Base-by-base conservation (phyloP, 2,329 filamentous ascomycete genomes). In the Penicillium sp. region DNA sequence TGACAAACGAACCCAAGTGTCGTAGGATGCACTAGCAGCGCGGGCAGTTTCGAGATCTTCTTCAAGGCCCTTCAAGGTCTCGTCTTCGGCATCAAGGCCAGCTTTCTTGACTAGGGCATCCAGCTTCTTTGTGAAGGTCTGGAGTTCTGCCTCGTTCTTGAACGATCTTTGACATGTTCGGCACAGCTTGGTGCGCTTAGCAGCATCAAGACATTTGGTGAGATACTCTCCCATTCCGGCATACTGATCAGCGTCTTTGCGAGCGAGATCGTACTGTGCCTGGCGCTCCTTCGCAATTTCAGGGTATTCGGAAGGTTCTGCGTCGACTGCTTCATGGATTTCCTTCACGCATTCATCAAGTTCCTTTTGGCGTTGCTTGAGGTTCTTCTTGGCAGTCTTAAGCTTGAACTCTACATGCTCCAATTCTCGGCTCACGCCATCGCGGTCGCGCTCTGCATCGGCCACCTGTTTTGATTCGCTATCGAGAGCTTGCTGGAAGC, bases 361-460 rank as follows among this genome's bases (percentile, higher is more conserved):
- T 56, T 92, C 88, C 31, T 81, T 76, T 14, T 82, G 79, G 62
- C 87, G 87, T 67, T 84, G 84, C 62, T 82, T 84, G 26, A 88
- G 78, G 13, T 83, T 84, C n/a, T 85, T 84, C 43, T 84, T 85
- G 24, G 82, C 76, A 45, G 80, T 86, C 44, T 85, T 87, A 34
- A 95, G 77, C 66, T 85, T 86, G 72, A 85, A 91, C 59, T 92
- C 88, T 11, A 91, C 76, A 62, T 92, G 88, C 66, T 90, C 88
- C 31, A 93, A 80, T 65, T 92, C 89, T 61, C 89, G 84, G 61
- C 82, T 84, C 2, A 85, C 80, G 38, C 83, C 81, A 57, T 96
- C 91, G 48, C 90, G 86, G 56, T 85, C 81, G 46, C 83, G 84
- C 68, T 89, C 86, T 5, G 86, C 85, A 37, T 89, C 85, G 13